Conservation (phyloP, 495 filamentous ascomycete species). For the Bacidia rubella region DNA sequence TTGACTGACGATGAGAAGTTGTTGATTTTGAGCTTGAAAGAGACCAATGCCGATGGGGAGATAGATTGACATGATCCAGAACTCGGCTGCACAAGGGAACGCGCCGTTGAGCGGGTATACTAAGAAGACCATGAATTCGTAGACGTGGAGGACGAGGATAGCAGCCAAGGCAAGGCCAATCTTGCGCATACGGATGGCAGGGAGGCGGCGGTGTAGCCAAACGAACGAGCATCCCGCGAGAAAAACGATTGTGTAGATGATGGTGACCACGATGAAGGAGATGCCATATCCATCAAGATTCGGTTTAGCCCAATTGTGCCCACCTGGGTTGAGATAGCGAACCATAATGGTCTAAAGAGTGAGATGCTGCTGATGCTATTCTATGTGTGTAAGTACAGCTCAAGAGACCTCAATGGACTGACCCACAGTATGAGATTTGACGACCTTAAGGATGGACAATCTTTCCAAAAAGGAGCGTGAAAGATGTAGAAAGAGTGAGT, state of each 20-base stretch:
- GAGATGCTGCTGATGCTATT: neutral
- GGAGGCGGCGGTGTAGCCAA: conserved; percentile 37
- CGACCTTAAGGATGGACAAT: neutral
- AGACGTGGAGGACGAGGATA: conserved; percentile 49
- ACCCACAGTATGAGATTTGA: no score
- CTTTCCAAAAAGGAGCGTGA: neutral
- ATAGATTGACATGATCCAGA: conserved; percentile 63
- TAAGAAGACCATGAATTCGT: conserved; percentile 45
- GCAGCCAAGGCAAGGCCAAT: conserved; percentile 44
- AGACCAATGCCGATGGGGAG: conserved; percentile 57
- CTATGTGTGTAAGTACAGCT: no score
- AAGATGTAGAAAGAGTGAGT: neutral
- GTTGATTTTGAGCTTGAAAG: conserved; percentile 56
- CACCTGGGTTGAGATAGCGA: conserved; percentile 14
- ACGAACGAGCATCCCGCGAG: conserved; percentile 40
- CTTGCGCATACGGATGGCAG: conserved; percentile 51
- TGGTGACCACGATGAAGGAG: conserved; percentile 9
- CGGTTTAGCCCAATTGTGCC: conserved; percentile 11
- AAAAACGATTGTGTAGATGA: conserved; percentile 22
- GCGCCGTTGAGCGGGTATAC: conserved; percentile 45
- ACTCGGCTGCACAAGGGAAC: conserved; percentile 45
- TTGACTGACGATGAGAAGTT: conserved; percentile 50
- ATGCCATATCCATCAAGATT: conserved; percentile 19
- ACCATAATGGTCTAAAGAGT: conserved; percentile 8
- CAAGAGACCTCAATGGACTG: no score